Conservation (phyloP, 352 stramenopile species). For the Globisporangium okanoganense region DNA sequence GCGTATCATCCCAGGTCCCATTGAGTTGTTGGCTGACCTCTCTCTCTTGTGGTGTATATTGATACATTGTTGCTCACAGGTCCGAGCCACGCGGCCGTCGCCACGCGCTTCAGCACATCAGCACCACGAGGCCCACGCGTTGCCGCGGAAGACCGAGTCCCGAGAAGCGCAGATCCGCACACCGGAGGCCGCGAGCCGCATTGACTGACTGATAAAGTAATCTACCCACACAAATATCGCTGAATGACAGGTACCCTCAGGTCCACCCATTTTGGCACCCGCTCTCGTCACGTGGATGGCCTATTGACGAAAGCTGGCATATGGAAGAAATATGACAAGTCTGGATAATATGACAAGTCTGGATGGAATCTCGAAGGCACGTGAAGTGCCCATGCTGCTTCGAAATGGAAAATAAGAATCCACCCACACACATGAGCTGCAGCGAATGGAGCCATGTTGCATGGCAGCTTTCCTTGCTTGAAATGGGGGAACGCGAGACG, state of each 20-base stretch:
- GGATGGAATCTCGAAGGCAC: neutral
- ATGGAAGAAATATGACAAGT: neutral
- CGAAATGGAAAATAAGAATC: neutral
- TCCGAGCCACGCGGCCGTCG: slow-evolving; percentile 18
- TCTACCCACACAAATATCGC: neutral
- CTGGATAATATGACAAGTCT: neutral
- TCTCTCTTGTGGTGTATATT: neutral
- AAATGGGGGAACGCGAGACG: neutral
- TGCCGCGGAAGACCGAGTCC: slow-evolving; percentile 13
- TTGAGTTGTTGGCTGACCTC: neutral
- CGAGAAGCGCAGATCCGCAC: slow-evolving; percentile 14
- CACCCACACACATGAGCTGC: neutral
- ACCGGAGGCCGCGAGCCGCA: slow-evolving; percentile 6
- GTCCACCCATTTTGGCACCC: neutral
- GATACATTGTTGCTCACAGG: neutral
- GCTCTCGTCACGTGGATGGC: too few species aligned
- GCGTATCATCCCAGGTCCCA: neutral
- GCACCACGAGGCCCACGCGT: slow-evolving; percentile 1
- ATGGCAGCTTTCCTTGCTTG: neutral
- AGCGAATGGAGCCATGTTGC: neutral
- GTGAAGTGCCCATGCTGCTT: neutral
- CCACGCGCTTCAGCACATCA: slow-evolving; percentile 1
- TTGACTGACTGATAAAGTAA: neutral
- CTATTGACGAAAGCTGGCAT: neutral
- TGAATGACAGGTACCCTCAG: neutral